A percentile compares a stretch with the other conserved stretches of the same genome.
Conservation (phyloP, 2,329 filamentous ascomycete genomes). For the Didymella pinodella region DNA sequence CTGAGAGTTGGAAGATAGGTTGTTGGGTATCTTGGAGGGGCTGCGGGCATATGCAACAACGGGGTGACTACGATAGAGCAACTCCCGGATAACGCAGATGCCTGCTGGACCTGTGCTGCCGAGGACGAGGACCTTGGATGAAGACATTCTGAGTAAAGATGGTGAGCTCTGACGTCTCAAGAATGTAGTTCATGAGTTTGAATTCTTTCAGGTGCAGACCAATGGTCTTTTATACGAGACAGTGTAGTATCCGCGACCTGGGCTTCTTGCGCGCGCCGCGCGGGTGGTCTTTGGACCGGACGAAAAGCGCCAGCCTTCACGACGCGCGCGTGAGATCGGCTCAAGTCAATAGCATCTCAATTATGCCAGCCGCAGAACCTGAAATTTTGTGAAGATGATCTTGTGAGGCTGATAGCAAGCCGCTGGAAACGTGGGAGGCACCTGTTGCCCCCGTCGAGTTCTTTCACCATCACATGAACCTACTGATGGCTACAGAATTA, state of each 20-base stretch:
- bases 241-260: too few relatives aligned
- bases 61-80: conserved; percentile 6
- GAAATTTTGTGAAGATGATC: too few relatives aligned
- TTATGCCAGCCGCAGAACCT: too few relatives aligned
- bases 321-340: too few relatives aligned
- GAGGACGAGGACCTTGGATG: conserved; percentile 13
- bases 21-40: conserved; percentile 8
- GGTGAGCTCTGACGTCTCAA: neutral
- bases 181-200: too few relatives aligned
- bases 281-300: neutral
- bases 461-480: too few relatives aligned
- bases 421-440: too few relatives aligned
- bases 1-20: neutral
- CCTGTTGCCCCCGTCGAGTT: too few relatives aligned
- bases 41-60: conserved; percentile 9
- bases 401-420: too few relatives aligned
- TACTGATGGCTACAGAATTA: too few relatives aligned
- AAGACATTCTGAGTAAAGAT: neutral
- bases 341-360: neutral
- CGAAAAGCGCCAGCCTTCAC: neutral
- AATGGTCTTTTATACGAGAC: neutral
- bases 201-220: neutral
- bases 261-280: neutral
- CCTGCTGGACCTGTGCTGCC: conserved; percentile 15
- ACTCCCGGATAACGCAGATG: conserved; percentile 8